phyloP scores from a whole-genome alignment of 352 stramenopile species.

The Globisporangium abappressorium region DNA sequence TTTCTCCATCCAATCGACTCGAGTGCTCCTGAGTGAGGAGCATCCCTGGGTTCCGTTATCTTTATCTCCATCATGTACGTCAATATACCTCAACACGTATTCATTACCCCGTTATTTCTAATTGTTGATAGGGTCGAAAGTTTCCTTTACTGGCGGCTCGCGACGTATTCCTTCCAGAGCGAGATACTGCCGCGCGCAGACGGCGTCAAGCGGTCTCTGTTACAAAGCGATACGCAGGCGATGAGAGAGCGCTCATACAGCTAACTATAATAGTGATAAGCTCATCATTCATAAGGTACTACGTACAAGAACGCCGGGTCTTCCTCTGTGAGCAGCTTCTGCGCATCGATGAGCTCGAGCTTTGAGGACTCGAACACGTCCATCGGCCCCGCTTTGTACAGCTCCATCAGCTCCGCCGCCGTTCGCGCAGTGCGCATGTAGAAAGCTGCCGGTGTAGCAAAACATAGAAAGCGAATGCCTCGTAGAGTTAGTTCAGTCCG shows the following conservation, averaged over 20 bases:
- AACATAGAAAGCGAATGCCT: not conserved
- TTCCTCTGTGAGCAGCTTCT: conserved; percentile 27
- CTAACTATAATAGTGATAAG: not conserved
- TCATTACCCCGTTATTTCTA: not conserved
- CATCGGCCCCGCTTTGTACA: conserved; percentile 41
- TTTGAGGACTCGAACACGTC: conserved; percentile 64
- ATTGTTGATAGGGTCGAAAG: not conserved
- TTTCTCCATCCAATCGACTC: too few species aligned
- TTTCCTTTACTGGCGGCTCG: conserved; percentile 11
- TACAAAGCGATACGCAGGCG: conserved; percentile 1
- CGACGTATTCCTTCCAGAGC: conserved; percentile 42
- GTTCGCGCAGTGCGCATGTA: conserved; percentile 41
- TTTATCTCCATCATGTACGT: too few species aligned
- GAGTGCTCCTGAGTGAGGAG: too few species aligned
- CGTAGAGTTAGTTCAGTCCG: not conserved
- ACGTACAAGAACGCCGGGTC: conserved; percentile 29
- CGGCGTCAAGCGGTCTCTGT: conserved; percentile 37
- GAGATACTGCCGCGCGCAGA: conserved; percentile 41
- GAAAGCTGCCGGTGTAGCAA: conserved; percentile 38
- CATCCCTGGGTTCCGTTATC: too few species aligned
- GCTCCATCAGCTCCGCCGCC: conserved; percentile 29
- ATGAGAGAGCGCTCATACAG: not conserved
- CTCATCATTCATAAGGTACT: not conserved
- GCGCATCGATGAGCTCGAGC: conserved; percentile 39
- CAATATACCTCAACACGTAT: not conserved